These are phyloP conservation scores for Brachypodium distachyon DNA, from an alignment of 202 grass and related monocot genomes.

Conservation along the genomic window DNA sequence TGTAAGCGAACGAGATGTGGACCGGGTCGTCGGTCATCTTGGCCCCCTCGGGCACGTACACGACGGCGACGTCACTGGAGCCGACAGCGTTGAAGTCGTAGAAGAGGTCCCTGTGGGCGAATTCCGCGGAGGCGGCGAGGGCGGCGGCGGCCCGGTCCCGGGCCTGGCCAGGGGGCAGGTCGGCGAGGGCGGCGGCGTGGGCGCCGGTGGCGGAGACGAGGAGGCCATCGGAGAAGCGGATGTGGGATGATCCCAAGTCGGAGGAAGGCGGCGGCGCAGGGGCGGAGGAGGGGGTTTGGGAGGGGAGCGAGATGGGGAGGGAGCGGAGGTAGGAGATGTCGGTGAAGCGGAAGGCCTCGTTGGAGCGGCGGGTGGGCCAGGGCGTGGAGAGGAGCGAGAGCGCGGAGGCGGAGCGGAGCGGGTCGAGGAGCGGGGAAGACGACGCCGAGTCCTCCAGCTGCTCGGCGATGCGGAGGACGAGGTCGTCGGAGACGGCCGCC, in stretches of 20 bases:
- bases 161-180: conserved; percentile 24
- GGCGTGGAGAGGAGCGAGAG: conserved; percentile 61
- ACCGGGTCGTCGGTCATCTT: conserved; percentile 44
- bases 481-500: conserved; percentile 65
- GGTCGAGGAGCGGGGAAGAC: conserved; percentile 44
- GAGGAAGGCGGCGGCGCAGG: conserved; percentile 15
- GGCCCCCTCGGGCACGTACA: conserved; percentile 49
- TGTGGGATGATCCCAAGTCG: conserved; percentile 21
- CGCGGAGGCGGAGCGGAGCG: conserved; percentile 54
- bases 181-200: conserved; percentile 38
- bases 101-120: conserved; percentile 73
- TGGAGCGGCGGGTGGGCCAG: conserved; percentile 73
- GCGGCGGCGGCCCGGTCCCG: conserved; percentile 38
- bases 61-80: conserved; percentile 50
- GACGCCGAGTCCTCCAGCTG: conserved; percentile 78
- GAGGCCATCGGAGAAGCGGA: conserved; percentile 43
- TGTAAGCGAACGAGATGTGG: conserved; percentile 65
- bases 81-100: conserved; percentile 86
- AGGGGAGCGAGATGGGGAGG: conserved; percentile 50
- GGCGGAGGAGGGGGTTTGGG: neutral
- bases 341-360: conserved; percentile 86
- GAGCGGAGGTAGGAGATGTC: conserved; percentile 81
- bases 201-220: conserved; percentile 30
- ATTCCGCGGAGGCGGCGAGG: conserved; percentile 34
- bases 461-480: conserved; percentile 90